Evolutionary conservation across 2,329 filamentous ascomycete genomes (phyloP), one percentile per base, ranked within the genome.

Genomic region (Fusarium austroafricanum): DNA sequence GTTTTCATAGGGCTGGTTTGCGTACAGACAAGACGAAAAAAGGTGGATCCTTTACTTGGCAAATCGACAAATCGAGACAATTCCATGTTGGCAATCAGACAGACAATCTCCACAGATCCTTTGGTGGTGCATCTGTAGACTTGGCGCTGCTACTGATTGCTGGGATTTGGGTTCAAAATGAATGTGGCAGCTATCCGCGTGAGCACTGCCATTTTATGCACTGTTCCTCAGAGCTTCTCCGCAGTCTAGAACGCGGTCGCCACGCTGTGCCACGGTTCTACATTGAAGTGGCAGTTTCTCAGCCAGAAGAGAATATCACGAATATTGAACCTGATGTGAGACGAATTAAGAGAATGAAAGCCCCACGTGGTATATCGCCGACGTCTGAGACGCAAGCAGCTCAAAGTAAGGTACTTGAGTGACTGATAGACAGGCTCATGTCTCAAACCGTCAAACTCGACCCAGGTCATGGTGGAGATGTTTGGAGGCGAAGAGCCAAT

Each of bases 81-180:
- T 47, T 54, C 40, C 40, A 37, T 47, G 51, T 37, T 54, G 29
- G 17, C n/a, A 37, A 54, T 54, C 33, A 45, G 28, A 20, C 33
- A 45, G 28, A 20, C 17, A 35, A 53, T 46, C 51, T 53, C 39
- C 50, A 47, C 50, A 46, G 28, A n/a, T 26, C 45, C 1, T 11
- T 35, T 1, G 29, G 29, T 31, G 29, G 29, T 31, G 29, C 29
- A 31, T 31, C 14, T 11, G 29, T 5, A 31, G 29, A 47, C 50
- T 53, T 53, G 50, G 50, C 50, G 28, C 6, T 46, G 40, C n/a
- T 12, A 51, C 47, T 29, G 23, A 44, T 44, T 23, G n/a, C 42
- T 18, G 42, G 17, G 23, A n/a, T 28, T 44, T 44, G 23, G 18
- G 5, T 15, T 18, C 35, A 38, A 38, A 6, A 42, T 42, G 10